These are phyloP conservation scores for Ambrosia artemisiifolia DNA, from an alignment of 129 eudicot genomes.

Conservation along the genomic window DNA sequence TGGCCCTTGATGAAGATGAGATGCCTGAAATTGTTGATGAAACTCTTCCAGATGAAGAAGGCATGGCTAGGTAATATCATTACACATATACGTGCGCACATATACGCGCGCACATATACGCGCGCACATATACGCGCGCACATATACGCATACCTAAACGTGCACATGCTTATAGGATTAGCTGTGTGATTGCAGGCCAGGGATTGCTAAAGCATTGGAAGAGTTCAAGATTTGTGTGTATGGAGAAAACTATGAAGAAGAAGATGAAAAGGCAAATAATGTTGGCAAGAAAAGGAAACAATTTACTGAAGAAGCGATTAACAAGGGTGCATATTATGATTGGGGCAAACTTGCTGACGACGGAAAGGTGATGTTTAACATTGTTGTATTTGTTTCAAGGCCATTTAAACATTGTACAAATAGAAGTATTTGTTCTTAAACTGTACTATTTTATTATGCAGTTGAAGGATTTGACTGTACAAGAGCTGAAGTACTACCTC, in stretches of 20 bases:
- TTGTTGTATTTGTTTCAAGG: background rate
- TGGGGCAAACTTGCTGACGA: constrained; percentile 91
- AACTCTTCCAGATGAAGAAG: constrained; percentile 93
- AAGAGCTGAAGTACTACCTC: constrained; percentile 67
- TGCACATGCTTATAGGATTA: background rate
- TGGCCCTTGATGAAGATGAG: constrained; percentile 95
- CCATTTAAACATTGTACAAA: background rate
- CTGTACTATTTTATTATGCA: constrained; percentile 22
- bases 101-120: background rate
- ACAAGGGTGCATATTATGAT: constrained; percentile 58
- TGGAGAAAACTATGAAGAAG: constrained; percentile 72
- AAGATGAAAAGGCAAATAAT: constrained; percentile 24
- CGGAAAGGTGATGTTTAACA: constrained; percentile 60
- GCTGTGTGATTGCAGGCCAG: constrained; percentile 53
- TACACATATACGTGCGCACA: background rate
- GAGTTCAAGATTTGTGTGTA: constrained; percentile 83
- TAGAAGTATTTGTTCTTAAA: background rate
- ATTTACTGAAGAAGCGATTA: constrained; percentile 50
- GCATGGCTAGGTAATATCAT: constrained; percentile 75
- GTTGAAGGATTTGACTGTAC: constrained; percentile 85
- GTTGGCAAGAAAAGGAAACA: constrained; percentile 66
- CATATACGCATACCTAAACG: background rate
- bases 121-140: background rate
- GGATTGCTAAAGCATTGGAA: constrained; percentile 79
- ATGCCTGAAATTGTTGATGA: constrained; percentile 88